Conservation (phyloP, 164 flowering plant species). For the Paratinospora sagittata region DNA sequence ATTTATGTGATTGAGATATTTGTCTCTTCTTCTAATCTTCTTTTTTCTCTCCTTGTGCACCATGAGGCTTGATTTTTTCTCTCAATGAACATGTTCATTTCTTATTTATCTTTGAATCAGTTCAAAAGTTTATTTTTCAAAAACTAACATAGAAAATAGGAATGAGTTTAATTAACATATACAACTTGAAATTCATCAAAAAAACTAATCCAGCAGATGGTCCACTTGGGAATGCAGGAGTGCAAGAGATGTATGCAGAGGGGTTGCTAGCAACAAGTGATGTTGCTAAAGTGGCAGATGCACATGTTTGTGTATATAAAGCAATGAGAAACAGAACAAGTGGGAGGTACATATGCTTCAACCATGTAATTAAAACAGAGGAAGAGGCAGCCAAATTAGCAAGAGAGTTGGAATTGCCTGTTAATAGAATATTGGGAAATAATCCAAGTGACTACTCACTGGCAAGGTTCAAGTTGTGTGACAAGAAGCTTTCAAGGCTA, state of each 20-base stretch:
- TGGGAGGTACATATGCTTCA: conserved; percentile 70
- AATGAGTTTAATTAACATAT: no score
- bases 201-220: no score
- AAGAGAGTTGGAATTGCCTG: conserved; percentile 27
- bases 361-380: conserved; percentile 29
- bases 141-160: no score
- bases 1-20: no score
- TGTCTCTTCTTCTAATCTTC: no score
- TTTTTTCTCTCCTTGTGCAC: not conserved
- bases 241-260: conserved; percentile 42
- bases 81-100: no score
- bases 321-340: conserved; percentile 38
- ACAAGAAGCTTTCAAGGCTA: conserved; percentile 35
- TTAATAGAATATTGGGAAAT: conserved; percentile 19
- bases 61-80: not conserved
- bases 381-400: conserved; percentile 42
- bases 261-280: conserved; percentile 60
- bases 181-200: no score
- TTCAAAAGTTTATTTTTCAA: not conserved
- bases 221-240: conserved; percentile 33
- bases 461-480: conserved; percentile 31
- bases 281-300: conserved; percentile 47
- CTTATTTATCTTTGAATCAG: not conserved
- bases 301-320: conserved; percentile 51
- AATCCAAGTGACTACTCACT: not conserved